Evolutionary conservation across 331 rosid genomes (phyloP).

Genomic region (Stylosanthes scabra): DNA sequence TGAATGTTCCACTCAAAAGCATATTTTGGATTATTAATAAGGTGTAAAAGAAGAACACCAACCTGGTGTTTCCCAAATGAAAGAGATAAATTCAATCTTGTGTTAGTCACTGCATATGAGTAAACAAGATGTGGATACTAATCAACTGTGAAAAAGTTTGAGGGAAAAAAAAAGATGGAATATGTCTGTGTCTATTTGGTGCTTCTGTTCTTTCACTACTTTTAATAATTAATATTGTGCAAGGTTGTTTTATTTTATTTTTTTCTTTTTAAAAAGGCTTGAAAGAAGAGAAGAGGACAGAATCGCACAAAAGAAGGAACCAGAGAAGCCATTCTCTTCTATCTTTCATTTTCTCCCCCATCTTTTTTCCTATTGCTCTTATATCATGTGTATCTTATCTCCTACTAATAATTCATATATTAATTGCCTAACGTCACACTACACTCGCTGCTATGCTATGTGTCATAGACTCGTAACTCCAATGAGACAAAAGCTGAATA

Average conservation of each 20-base stretch:
- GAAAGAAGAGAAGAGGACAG: slow-evolving; percentile 57
- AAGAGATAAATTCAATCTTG: not conserved
- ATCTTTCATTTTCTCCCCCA: not conserved
- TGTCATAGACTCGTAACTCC: not conserved
- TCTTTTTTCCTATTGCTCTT: not conserved
- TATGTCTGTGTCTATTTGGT: slow-evolving; percentile 41
- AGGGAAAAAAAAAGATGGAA: slow-evolving; percentile 6
- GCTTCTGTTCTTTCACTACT: slow-evolving; percentile 38
- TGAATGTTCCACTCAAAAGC: too few species aligned
- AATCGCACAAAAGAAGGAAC: slow-evolving; percentile 62
- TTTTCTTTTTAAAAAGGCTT: slow-evolving; percentile 15
- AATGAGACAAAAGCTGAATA: not conserved
- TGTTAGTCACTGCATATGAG: not conserved
- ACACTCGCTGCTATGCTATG: not conserved
- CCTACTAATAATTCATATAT: not conserved
- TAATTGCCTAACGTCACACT: not conserved
- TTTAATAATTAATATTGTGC: slow-evolving; percentile 36
- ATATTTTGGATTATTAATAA: too few species aligned
- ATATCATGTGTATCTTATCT: slow-evolving; percentile 7
- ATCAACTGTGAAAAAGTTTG: not conserved
- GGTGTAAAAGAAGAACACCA: too few species aligned
- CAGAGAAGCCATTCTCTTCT: slow-evolving; percentile 10
- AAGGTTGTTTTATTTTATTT: too few species aligned
- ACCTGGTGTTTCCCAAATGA: not conserved
- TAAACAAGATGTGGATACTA: too few species aligned